Evolutionary conservation across 1,284 basidiomycete species (phyloP), one percentile per base, ranked within the genome.

Genomic region (Amylostereum areolatum): DNA sequence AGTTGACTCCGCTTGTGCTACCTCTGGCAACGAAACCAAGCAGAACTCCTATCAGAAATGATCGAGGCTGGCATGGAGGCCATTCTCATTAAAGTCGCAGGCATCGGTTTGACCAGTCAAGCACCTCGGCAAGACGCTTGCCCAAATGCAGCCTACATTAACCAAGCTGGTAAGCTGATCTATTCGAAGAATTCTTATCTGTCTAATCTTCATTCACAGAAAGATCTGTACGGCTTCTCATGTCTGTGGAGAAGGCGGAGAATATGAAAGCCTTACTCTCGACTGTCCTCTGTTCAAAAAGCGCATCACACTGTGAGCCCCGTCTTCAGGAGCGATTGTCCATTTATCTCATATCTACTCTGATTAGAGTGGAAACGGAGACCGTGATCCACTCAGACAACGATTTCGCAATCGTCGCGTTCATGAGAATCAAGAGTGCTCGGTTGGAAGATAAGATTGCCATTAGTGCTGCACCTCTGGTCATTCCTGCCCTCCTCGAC

Each of bases 211-310:
- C 39, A 8, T 3, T 30, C n/a, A 25, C 56, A 94, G 89, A 89
- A 95, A 64, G 61, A 69, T 3, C 68, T 82, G 40, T 99, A 96
- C 61, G 94, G 94, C 0, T 85, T 85, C 90, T 0, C 97, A 99
- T 66, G 80, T 97, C 1, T 97, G 95, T 55, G 97, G 97, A 3
- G 97, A 99, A 69, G 97, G 97, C 2, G 97, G 97, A 2, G 97
- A 99, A 71, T 99, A 98, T 65, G 97, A 99, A 66, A 92, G 90
- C 0, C 70, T 98, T 49, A 97, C 96, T 1, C 70, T 96, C 24
- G 92, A 98, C 59, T 90, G 86, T 52, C 92, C 95, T 0, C 62
- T 97, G 24, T 99, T 97, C 77, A 90, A 89, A 57, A 75, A 77
- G 43, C 75, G 79, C 9, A 85, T 99, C 39, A 64, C 72, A 3